Evolutionary conservation across 192 early-diverging fungal genomes (phyloP).

Genomic region (Backusella luteola): DNA sequence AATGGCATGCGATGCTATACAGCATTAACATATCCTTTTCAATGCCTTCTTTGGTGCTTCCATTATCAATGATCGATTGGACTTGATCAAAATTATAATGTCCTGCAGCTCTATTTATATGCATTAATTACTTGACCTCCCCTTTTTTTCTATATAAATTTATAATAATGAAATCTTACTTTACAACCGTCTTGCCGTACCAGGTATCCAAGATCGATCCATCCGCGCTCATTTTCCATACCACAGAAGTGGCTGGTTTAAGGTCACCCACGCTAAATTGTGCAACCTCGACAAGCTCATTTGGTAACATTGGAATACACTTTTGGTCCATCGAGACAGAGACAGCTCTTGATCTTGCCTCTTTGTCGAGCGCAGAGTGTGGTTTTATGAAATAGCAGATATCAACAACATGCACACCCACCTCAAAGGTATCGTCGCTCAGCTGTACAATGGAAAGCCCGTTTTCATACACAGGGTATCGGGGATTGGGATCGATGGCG

Average conservation of each 20-base stretch:
- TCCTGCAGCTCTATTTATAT: not conserved
- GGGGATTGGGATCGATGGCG: slow-evolving; percentile 80
- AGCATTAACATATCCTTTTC: slow-evolving; percentile 21
- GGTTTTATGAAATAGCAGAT: slow-evolving; percentile 95
- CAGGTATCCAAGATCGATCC: slow-evolving; percentile 77
- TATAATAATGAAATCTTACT: not conserved
- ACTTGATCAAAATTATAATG: slow-evolving; percentile 71
- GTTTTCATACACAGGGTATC: slow-evolving; percentile 62
- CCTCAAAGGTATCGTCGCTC: slow-evolving; percentile 68
- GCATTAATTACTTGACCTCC: not conserved
- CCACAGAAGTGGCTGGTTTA: slow-evolving; percentile 59
- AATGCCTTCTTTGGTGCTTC: slow-evolving; percentile 3
- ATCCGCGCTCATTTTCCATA: slow-evolving; percentile 93
- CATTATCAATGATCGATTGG: slow-evolving; percentile 14
- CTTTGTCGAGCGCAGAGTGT: slow-evolving; percentile 87
- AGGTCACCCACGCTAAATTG: slow-evolving; percentile 87
- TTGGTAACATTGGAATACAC: slow-evolving; percentile 94
- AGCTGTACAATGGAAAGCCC: slow-evolving; percentile 63
- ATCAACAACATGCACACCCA: slow-evolving; percentile 89
- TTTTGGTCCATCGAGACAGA: slow-evolving; percentile 95
- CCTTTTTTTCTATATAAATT: not conserved
- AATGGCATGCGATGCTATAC: slow-evolving; percentile 64
- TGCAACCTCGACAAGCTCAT: slow-evolving; percentile 86
- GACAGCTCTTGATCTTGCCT: slow-evolving; percentile 87
- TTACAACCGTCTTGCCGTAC: slow-evolving; percentile 60